Evolutionary conservation across 2,329 filamentous ascomycete genomes (phyloP), one percentile per base, ranked within the genome.

Genomic region (Exophiala aquamarina): DNA sequence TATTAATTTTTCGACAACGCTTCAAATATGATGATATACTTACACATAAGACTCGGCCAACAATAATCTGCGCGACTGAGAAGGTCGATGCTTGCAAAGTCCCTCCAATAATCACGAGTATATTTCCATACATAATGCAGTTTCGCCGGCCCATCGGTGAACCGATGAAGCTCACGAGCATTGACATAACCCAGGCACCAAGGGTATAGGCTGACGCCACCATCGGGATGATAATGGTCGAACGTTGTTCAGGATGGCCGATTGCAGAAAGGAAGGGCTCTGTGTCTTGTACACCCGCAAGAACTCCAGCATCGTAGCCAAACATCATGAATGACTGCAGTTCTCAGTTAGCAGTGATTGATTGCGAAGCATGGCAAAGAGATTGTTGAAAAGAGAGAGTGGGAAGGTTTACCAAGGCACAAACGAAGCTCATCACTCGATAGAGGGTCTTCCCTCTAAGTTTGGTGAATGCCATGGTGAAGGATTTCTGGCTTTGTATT

Each of bases 281-380:
- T 2, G 62, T 64, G 26, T 52, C 47, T 8, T 63, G 50, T 14
- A 65, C 57, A 38, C 63, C 63, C 34, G 61, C 63, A 3, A 66
- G 47, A 7, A 66, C 72, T 1, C 67, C 63, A 3, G 82, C 74
- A 4, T 91, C 76, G 88, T 89, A 93, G 17, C 87, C 87, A 80
- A 84, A 91, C 66, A 81, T 80, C 35, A 87, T 74, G 49, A 64
- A 65, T 31, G 60, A 62, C 54, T 45, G 31, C 8, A 19, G 5
- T 3, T 6, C 8, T 29, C n/a, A 14, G n/a, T 41, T 15, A 15
- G 26, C 13, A 20, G 9, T n/a, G 6, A 19, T 14, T n/a, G 34
- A n/a, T n/a, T n/a, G n/a, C n/a, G n/a, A n/a, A n/a, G n/a, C n/a
- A n/a, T n/a, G n/a, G n/a, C n/a, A n/a, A n/a, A n/a, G n/a, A n/a